These are phyloP conservation scores for Serendipita indica DNA, from an alignment of 768 basidiomycete species.

Conservation along the genomic window DNA sequence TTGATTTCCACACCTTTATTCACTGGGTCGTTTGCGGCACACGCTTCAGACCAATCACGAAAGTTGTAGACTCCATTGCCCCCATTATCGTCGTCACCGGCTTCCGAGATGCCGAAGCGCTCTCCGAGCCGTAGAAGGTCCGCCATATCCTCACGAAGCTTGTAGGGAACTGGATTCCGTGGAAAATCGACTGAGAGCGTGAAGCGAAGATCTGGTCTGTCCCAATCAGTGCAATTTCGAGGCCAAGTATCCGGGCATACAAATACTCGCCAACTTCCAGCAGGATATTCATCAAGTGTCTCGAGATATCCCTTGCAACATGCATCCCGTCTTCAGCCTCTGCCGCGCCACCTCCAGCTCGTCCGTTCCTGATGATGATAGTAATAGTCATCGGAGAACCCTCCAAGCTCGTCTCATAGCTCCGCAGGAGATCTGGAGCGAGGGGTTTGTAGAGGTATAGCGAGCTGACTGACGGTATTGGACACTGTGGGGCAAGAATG, in stretches of 20 bases:
- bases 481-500: not conserved
- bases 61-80: not conserved
- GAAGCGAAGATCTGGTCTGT: not conserved
- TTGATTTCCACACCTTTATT: not conserved
- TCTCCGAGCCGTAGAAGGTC: not conserved
- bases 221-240: not conserved
- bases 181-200: not conserved
- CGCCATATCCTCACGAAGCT: not conserved
- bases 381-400: not conserved
- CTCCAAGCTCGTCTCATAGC: not conserved
- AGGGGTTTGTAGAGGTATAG: not conserved
- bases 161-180: not conserved
- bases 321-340: not conserved
- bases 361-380: not conserved
- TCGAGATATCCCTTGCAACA: not conserved
- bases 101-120: not conserved
- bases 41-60: not conserved
- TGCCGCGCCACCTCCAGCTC: not conserved
- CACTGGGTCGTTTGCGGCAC: not conserved
- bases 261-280: not conserved
- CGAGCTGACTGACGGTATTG: not conserved
- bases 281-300: not conserved
- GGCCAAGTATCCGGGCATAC: not conserved
- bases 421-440: not conserved
- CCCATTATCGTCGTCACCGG: not conserved